Base-by-base conservation (phyloP, 306 rosid species). In the Lathyrus tuberosus region DNA sequence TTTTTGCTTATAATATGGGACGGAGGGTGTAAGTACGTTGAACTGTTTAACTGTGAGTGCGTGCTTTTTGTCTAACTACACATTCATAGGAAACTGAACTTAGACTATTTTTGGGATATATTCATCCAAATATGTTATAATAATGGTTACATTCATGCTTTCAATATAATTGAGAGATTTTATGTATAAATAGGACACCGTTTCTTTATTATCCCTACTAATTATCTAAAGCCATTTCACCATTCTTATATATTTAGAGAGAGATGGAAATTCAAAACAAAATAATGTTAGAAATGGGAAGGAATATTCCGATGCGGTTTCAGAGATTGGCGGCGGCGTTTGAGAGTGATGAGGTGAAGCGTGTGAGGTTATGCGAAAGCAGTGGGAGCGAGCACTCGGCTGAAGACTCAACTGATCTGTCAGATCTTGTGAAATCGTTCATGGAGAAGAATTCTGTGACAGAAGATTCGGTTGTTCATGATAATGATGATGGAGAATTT, bases 381-480 rank as follows among this genome's bases (percentile, higher is more conserved):
- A 90, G 95, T 65, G 97, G 97, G 14, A 88, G 96, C 78, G 97
- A 94, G 79, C 86, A 88, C 81, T 89, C 89, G 30, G 82, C 79
- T 22, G 91, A 85, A 71, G 85, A 86, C 10, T 69, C 72, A 4
- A 15, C 81, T 2, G 88, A 90, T 74, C 81, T 91, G 38, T 91
- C 88, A 16, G 86, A 84, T 74, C 89, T 94, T 3, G 97, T 94
- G 18, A 79, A 87, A 6, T 94, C 99, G 8, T 94, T 87, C 64
- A 83, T 94, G 40, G 95, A 91, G 70, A 83, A 79, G 31, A 30
- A 17, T 53, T 53, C 60, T 9, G 47, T 28, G 14, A 61, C 66
- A 6, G 38, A 8, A 35, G 65, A 5, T 24, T 28, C 8, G 15
- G 62, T 20, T 65, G 57, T 13, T 33, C 3, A 0, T 33, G 14